Evolutionary conservation across 108 stramenopile genomes (phyloP).

Genomic region (Skeletonema marinoi): DNA sequence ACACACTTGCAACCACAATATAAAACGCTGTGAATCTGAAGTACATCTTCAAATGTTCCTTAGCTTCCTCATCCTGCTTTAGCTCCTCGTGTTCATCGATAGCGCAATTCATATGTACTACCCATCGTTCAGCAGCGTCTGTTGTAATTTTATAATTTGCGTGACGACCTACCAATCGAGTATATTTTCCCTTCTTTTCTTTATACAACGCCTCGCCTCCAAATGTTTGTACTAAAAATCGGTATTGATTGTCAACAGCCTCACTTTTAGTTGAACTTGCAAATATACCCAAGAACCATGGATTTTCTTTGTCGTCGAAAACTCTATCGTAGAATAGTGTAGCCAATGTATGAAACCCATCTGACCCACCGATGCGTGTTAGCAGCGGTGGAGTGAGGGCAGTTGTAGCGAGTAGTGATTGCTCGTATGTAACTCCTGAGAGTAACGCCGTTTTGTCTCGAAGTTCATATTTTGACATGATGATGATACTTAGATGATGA

Average conservation of each 20-base stretch:
- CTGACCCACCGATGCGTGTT: constrained; percentile 58
- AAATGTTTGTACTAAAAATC: constrained; percentile 80
- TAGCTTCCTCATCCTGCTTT: constrained; percentile 36
- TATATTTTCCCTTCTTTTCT: constrained; percentile 79
- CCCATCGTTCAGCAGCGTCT: constrained; percentile 69
- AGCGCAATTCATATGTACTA: constrained; percentile 70
- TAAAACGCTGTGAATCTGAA: constrained; percentile 76
- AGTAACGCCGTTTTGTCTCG: constrained; percentile 11
- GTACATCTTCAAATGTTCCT: constrained; percentile 34
- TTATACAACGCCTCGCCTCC: constrained; percentile 78
- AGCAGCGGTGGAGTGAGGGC: constrained; percentile 54
- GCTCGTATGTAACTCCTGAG: constrained; percentile 34
- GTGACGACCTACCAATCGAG: constrained; percentile 78
- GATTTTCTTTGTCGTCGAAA: constrained; percentile 54
- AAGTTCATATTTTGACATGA: constrained; percentile 46
- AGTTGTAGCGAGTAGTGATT: constrained; percentile 23
- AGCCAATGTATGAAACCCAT: constrained; percentile 58
- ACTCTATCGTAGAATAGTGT: constrained; percentile 73
- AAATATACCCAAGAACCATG: constrained; percentile 83
- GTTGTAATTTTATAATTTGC: constrained; percentile 70
- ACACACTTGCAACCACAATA: constrained; percentile 75
- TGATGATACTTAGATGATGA: not conserved
- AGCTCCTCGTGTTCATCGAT: constrained; percentile 60
- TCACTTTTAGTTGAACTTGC: constrained; percentile 70
- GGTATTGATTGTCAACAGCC: constrained; percentile 84